These are phyloP conservation scores for Phytophthora gonapodyides DNA, from an alignment of 352 stramenopile species.

Conservation along the genomic window DNA sequence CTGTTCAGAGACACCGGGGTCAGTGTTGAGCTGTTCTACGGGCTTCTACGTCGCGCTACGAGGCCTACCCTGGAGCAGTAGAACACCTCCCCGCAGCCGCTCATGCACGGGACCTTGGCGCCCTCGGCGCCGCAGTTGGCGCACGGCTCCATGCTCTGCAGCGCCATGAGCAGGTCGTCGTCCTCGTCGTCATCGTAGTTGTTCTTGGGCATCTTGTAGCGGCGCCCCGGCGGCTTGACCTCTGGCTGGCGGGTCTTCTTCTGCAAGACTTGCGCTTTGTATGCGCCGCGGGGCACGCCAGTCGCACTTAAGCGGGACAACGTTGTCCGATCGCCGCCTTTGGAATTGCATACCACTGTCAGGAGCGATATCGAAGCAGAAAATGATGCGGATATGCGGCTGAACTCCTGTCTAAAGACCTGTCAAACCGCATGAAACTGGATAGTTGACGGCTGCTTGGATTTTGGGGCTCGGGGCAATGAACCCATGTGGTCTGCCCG, in stretches of 20 bases:
- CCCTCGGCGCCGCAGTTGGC: slow-evolving; percentile 81
- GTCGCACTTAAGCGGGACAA: slow-evolving; percentile 5
- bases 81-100: slow-evolving; percentile 84
- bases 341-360: slow-evolving; percentile 14
- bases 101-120: slow-evolving; percentile 88
- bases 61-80: slow-evolving; percentile 79
- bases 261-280: slow-evolving; percentile 29
- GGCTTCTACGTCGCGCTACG: slow-evolving; percentile 4
- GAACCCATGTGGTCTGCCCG: neutral
- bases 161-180: slow-evolving; percentile 83
- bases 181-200: slow-evolving; percentile 88
- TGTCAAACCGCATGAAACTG: slow-evolving; percentile 27
- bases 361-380: no score
- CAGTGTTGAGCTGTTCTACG: no score
- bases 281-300: slow-evolving; percentile 7
- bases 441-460: slow-evolving; percentile 15
- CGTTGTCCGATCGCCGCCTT: slow-evolving; percentile 32
- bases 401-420: neutral
- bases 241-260: slow-evolving; percentile 32
- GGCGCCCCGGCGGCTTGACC: slow-evolving; percentile 26
- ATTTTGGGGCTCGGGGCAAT: neutral
- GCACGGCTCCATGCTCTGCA: slow-evolving; percentile 87
- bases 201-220: slow-evolving; percentile 54
- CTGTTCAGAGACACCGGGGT: slow-evolving; percentile 14
- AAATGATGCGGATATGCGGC: no score